Conservation (phyloP, 306 rosid species). For the Lathyrus tuberosus region DNA sequence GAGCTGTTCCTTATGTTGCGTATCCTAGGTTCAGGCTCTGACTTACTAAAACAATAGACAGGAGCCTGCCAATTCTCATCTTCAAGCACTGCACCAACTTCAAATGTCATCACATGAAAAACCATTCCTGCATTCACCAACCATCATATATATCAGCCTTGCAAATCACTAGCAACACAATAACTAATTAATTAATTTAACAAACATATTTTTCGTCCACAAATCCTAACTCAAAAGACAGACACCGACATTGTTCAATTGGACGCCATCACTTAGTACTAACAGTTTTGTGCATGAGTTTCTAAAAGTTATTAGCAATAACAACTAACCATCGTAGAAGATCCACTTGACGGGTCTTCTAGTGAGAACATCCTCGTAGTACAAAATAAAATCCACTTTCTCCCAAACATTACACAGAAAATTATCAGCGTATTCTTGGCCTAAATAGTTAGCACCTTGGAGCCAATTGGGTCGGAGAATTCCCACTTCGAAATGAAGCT, state of each 20-base stretch:
- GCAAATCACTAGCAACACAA: background rate
- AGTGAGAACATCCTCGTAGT: slow-evolving; percentile 76
- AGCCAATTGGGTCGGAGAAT: slow-evolving; percentile 93
- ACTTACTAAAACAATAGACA: slow-evolving; percentile 60
- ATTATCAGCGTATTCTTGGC: slow-evolving; percentile 65
- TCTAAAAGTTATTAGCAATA: too few species aligned
- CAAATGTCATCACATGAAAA: slow-evolving; percentile 91
- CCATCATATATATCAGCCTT: background rate
- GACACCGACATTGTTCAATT: too few species aligned
- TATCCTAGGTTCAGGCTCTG: background rate
- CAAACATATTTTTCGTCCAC: background rate
- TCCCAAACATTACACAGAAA: slow-evolving; percentile 90
- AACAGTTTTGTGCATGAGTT: too few species aligned
- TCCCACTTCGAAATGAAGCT: slow-evolving; percentile 62
- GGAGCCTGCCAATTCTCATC: slow-evolving; percentile 93
- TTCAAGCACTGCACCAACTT: slow-evolving; percentile 81
- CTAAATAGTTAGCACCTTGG: slow-evolving; percentile 72
- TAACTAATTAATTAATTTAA: background rate
- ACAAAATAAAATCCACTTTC: slow-evolving; percentile 75
- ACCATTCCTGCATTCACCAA: slow-evolving; percentile 54
- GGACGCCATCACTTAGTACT: too few species aligned
- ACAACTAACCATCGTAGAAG: slow-evolving; percentile 56
- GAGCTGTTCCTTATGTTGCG: background rate
- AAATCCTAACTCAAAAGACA: too few species aligned
- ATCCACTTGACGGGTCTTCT: slow-evolving; percentile 81